A percentile compares a stretch with the other conserved stretches of the same genome.
These are phyloP conservation scores for Aspergillus bombycis DNA, from an alignment of 2,329 filamentous ascomycete species.

Conservation along the genomic window DNA sequence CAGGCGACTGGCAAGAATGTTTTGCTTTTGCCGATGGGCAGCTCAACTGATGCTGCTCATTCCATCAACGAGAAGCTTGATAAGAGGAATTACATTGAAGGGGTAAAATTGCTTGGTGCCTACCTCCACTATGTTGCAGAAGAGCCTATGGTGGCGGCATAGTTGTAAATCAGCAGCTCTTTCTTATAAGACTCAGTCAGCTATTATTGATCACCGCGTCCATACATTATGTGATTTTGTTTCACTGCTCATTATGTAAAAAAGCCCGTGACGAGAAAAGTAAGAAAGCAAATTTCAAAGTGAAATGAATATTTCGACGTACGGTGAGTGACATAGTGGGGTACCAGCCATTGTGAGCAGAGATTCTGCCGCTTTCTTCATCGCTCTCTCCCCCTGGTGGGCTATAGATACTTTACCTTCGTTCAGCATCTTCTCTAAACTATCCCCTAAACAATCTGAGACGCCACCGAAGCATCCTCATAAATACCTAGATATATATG, in stretches of 20 bases:
- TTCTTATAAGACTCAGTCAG: neutral
- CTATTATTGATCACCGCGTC: neutral
- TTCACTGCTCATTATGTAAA: neutral
- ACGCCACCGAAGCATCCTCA: neutral
- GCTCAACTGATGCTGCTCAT: conserved; percentile 93
- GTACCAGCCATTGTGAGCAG: neutral
- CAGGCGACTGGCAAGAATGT: conserved; percentile 98
- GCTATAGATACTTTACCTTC: neutral
- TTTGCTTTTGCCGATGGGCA: conserved; percentile 92
- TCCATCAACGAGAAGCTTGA: conserved; percentile 99
- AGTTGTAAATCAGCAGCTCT: neutral
- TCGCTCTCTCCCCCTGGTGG: too few species aligned
- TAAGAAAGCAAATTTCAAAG: neutral
- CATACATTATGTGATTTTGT: neutral
- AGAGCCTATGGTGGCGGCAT: conserved; percentile 63
- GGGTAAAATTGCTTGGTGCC: conserved; percentile 90
- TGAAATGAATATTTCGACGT: neutral
- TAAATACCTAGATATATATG: neutral
- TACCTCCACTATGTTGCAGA: conserved; percentile 96
- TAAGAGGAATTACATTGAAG: conserved; percentile 96
- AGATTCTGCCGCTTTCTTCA: neutral
- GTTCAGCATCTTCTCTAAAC: neutral
- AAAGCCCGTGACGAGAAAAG: neutral
- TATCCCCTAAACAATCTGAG: neutral
- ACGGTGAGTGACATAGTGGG: neutral